Percentiles rank a stretch among this genome's conserved stretches.
phyloP scores from a whole-genome alignment of 1,139 yeast species.

The Yamadazyma sp. region DNA sequence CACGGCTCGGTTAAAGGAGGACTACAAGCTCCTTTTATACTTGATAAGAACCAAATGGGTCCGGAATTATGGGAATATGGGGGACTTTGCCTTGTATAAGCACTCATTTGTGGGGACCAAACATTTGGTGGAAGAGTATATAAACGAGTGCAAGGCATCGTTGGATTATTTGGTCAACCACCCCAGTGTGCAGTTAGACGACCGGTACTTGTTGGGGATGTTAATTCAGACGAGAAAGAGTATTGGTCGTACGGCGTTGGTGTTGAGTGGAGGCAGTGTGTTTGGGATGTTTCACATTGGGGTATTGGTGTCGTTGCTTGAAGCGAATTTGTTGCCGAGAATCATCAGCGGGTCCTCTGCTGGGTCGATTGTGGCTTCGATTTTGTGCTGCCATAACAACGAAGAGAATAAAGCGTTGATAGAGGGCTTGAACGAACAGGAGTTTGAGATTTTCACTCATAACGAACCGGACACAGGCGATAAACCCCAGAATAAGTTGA shows the following conservation, averaged over 20 bases:
- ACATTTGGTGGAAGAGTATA: conserved; percentile 74
- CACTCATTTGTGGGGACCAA: conserved; percentile 89
- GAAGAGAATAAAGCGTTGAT: conserved; percentile 66
- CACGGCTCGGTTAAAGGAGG: conserved; percentile 55
- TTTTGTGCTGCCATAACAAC: conserved; percentile 76
- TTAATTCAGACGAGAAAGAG: conserved; percentile 85
- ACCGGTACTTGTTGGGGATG: conserved; percentile 69
- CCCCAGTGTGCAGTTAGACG: conserved; percentile 56
- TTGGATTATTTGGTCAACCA: conserved; percentile 49
- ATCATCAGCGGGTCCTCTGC: conserved; percentile 96
- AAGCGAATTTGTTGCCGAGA: conserved; percentile 74
- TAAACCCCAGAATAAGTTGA: conserved; percentile 44
- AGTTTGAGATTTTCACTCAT: conserved; percentile 63
- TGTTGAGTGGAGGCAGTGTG: conserved; percentile 93
- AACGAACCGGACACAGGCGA: conserved; percentile 12
- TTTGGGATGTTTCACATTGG: conserved; percentile 94
- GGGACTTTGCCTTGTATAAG: conserved; percentile 73
- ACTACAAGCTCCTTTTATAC: conserved; percentile 63
- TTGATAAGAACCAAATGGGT: conserved; percentile 82
- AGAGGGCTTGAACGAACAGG: conserved; percentile 51
- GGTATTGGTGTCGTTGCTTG: conserved; percentile 75
- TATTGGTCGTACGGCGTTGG: conserved; percentile 90
- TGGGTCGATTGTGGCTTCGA: conserved; percentile 92
- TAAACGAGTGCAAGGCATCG: conserved; percentile 70
- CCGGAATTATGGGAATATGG: conserved; percentile 85